Evolutionary conservation across 306 rosid species (phyloP), one percentile per base, ranked within the genome.

Genomic region (Cucurbita ficifolia): DNA sequence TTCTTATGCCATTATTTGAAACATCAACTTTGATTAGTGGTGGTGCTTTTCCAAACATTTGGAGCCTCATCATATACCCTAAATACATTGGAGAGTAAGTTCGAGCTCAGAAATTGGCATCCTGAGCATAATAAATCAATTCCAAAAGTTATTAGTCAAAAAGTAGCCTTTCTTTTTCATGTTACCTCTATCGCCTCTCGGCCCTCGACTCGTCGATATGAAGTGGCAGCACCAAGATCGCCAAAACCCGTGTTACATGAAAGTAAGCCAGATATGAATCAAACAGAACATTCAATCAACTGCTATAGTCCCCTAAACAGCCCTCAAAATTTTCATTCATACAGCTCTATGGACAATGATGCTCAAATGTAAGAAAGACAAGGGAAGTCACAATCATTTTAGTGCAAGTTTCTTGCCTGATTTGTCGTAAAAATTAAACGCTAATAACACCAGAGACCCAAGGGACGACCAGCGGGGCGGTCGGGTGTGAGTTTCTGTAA

Each of bases 361-460:
- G 36, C 54, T 12, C 73, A 67, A 67, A 67, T 24, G 54, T 18
- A 67, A 48, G 5, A 67, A 45, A 67, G 38, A 67, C 36, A 53
- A 24, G 10, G 12, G 11, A 72, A 72, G 50, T n/a, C 62, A 36
- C 55, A 14, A 54, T 4, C 49, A 56, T 56, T 73, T 6, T 21
- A 42, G 64, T 42, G 14, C 16, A 22, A 35, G 10, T 38, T 19
- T 17, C 61, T 71, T 50, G 48, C 75, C 61, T 33, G 17, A 50
- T 71, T 51, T 5, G 33, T 57, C 5, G 42, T 58, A 55, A 13
- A 13, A 24, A 8, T 74, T 29, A 80, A 53, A 77, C 33, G 10
- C 82, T 70, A 12, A 84, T 38, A 61, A 89, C 85, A 79, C 97
- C 97, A 48, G 97, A 83, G 40, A 79, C 97, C 97, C 97, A 92